Evolutionary conservation across 371 early-diverging fungal genomes (phyloP), one percentile per base, ranked within the genome.

Genomic region (Apophysomyces sp.): DNA sequence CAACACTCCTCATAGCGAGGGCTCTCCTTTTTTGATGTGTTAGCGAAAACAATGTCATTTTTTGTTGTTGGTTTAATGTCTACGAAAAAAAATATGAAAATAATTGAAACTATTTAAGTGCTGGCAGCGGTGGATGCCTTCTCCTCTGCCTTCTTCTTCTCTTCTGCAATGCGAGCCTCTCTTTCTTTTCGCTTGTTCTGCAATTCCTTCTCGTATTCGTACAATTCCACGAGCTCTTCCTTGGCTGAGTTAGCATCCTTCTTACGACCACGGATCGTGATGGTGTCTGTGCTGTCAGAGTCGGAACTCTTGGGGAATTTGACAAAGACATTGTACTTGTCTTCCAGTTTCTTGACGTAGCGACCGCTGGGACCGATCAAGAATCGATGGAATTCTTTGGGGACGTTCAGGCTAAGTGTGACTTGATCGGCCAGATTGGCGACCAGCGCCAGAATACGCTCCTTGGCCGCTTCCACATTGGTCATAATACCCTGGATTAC

Each of bases 261-360:
- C 72, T 86, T 87, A 21, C 90, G 84, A 57, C 93, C 93, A 31
- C 84, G 85, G 55, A 93, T 83, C 29, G 80, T 77, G 58, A 94
- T 87, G 62, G 89, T 86, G 67, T 91, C 82, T 18, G 69, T 71
- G 31, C 63, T 62, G 40, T 76, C 74, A 57, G 61, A 65, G n/a
- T 44, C 60, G 12, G 57, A 52, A 24, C 67, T 40, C 49, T 71
- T 76, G 15, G 93, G 92, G 83, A 93, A 94, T 62, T 84, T 78
- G 61, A 94, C 86, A 57, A 81, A 81, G 37, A 93, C 93, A 24
- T 77, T 78, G 65, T 93, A 92, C 66, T 89, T 93, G 55, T 92
- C 92, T 68, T 92, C 93, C 31, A 94, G 75, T 36, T 90, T 87
- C 69, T 85, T 84, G 52, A 92, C 93, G 71, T 89, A 92, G 53